These are phyloP conservation scores for Pezicula rhizophila DNA, from an alignment of 2,329 filamentous ascomycete species.

Conservation along the genomic window DNA sequence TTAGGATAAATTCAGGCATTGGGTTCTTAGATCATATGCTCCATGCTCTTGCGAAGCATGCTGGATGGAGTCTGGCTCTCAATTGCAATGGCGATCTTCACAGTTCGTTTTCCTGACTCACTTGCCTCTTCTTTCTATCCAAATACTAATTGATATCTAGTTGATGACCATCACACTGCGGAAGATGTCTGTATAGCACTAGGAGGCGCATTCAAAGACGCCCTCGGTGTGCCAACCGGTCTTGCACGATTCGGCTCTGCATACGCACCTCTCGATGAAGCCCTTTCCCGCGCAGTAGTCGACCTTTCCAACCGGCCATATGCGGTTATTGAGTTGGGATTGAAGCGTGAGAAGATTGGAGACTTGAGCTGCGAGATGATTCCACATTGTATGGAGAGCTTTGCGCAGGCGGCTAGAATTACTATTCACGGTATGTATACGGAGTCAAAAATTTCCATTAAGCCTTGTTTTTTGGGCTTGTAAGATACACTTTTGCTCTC, in stretches of 20 bases:
- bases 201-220: slow-evolving; percentile 74
- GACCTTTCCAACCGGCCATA: slow-evolving; percentile 92
- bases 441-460: too few species aligned
- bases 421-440: slow-evolving; percentile 61
- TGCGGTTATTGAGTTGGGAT: slow-evolving; percentile 74
- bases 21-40: slow-evolving; percentile 99
- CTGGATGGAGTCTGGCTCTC: slow-evolving; percentile 84
- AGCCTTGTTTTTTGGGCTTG: too few species aligned
- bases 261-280: slow-evolving; percentile 92
- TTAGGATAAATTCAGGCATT: slow-evolving; percentile 86
- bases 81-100: slow-evolving; percentile 84
- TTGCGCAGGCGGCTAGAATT: slow-evolving; percentile 81
- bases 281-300: slow-evolving; percentile 85
- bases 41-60: slow-evolving; percentile 91
- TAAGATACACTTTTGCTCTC: too few species aligned
- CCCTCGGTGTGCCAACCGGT: slow-evolving; percentile 71
- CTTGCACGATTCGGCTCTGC: slow-evolving; percentile 87
- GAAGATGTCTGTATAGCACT: slow-evolving; percentile 94
- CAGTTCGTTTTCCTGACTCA: slow-evolving; percentile 49
- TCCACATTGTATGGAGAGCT: slow-evolving; percentile 89
- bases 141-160: slow-evolving; percentile 36
- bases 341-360: slow-evolving; percentile 88
- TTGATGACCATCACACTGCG: slow-evolving; percentile 97
- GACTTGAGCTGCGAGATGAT: slow-evolving; percentile 95
- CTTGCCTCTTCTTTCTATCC: neutral